Percentiles rank a stretch among this genome's conserved stretches.
phyloP scores from a whole-genome alignment of 1,284 basidiomycete species.

The Pterulicium gracile region DNA sequence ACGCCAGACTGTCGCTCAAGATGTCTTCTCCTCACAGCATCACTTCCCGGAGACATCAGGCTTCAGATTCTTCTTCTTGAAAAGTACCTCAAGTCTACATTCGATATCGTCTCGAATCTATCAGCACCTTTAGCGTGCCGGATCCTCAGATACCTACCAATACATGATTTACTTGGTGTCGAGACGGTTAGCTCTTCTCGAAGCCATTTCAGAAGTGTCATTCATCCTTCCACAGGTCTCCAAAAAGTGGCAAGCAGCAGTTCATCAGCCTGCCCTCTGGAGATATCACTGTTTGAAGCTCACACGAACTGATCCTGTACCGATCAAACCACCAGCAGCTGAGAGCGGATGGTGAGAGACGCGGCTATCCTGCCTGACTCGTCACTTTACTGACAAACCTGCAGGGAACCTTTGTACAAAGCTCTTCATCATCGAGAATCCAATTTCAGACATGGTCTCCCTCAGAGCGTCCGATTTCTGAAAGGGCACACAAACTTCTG shows the following conservation, averaged over 20 bases:
- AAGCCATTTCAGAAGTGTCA: slow-evolving; percentile 5
- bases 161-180: slow-evolving; percentile 54
- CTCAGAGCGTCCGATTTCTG: slow-evolving; percentile 69
- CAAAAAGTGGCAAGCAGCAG: slow-evolving; percentile 61
- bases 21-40: slow-evolving; percentile 26
- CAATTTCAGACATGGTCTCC: slow-evolving; percentile 71
- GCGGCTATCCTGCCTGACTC: background rate
- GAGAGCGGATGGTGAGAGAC: slow-evolving; percentile 60
- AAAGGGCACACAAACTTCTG: slow-evolving; percentile 84
- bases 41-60: slow-evolving; percentile 68
- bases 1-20: slow-evolving; percentile 4
- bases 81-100: slow-evolving; percentile 70
- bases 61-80: slow-evolving; percentile 72
- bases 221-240: slow-evolving; percentile 47
- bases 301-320: slow-evolving; percentile 65
- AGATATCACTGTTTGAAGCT: slow-evolving; percentile 63
- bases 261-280: slow-evolving; percentile 71
- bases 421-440: slow-evolving; percentile 79
- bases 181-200: slow-evolving; percentile 32
- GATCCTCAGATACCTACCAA: slow-evolving; percentile 54
- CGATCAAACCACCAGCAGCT: slow-evolving; percentile 44
- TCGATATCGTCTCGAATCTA: slow-evolving; percentile 71
- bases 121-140: slow-evolving; percentile 55
- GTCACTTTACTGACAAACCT: background rate
- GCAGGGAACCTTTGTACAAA: slow-evolving; percentile 69